A percentile compares a stretch with the other conserved stretches of the same genome.
Evolutionary conservation across 768 basidiomycete genomes (phyloP).

Genomic region (Tricholoma bakamatsutake): DNA sequence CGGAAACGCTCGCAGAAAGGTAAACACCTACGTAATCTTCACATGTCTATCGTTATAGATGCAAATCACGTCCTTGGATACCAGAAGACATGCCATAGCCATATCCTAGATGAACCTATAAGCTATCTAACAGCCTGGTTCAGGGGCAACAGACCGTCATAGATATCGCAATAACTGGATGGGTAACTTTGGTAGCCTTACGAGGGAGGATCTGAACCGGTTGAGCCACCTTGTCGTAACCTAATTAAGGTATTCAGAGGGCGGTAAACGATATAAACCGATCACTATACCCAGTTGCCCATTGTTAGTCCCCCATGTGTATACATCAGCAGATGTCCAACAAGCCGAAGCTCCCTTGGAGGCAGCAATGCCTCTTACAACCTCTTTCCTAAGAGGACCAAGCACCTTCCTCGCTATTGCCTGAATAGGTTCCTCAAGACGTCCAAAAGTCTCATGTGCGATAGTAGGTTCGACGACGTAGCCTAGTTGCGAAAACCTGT

Average conservation of each 20-base stretch:
- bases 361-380: slow-evolving; percentile 77
- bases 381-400: slow-evolving; percentile 71
- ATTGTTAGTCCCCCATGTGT: slow-evolving; percentile 90
- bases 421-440: slow-evolving; percentile 72
- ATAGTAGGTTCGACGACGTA: slow-evolving; percentile 62
- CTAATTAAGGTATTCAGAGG: slow-evolving; percentile 26
- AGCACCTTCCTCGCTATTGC: slow-evolving; percentile 66
- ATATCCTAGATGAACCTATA: slow-evolving; percentile 49
- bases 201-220: slow-evolving; percentile 74
- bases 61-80: slow-evolving; percentile 77
- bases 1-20: neutral
- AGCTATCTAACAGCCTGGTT: neutral
- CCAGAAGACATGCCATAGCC: slow-evolving; percentile 76
- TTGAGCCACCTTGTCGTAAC: slow-evolving; percentile 71
- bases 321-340: slow-evolving; percentile 71
- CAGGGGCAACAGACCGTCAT: slow-evolving; percentile 53
- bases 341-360: slow-evolving; percentile 84
- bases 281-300: slow-evolving; percentile 73
- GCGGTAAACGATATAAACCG: neutral
- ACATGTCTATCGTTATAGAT: slow-evolving; percentile 72
- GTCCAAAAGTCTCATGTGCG: slow-evolving; percentile 28
- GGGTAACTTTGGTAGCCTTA: slow-evolving; percentile 71
- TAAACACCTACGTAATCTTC: slow-evolving; percentile 57
- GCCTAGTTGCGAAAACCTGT: slow-evolving; percentile 85
- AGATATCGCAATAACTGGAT: slow-evolving; percentile 65